A percentile compares a stretch with the other conserved stretches of the same genome.
Evolutionary conservation across 2,329 filamentous ascomycete genomes (phyloP).

Genomic region (Xylaria sp.): DNA sequence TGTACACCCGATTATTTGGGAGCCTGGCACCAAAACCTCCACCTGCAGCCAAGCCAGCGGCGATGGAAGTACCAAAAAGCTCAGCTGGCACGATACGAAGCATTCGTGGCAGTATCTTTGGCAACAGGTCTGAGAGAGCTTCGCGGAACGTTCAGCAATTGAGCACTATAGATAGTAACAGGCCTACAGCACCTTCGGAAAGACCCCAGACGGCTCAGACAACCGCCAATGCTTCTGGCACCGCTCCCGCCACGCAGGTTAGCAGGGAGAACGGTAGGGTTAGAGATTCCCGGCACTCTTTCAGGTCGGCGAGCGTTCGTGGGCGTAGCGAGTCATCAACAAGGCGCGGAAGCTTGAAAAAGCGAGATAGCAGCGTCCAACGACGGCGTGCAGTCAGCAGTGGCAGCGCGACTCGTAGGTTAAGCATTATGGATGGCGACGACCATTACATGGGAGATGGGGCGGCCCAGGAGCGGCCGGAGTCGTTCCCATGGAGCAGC

Average conservation of each 20-base stretch:
- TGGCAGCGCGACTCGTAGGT: conserved; percentile 42
- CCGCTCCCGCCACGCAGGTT: conserved; percentile 74
- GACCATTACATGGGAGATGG: conserved; percentile 50
- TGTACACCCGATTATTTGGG: conserved; percentile 83
- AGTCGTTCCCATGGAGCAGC: conserved; percentile 49
- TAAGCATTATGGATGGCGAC: conserved; percentile 54
- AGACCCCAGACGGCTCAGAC: conserved; percentile 52
- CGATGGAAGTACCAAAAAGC: conserved; percentile 65
- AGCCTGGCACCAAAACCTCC: conserved; percentile 45
- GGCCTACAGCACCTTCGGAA: conserved; percentile 35
- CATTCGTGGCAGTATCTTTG: conserved; percentile 77
- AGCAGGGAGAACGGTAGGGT: conserved; percentile 63
- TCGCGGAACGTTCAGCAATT: conserved; percentile 40
- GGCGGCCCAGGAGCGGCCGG: conserved; percentile 40
- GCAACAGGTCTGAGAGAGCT: conserved; percentile 54
- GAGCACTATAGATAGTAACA: conserved; percentile 40
- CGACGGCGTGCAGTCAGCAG: conserved; percentile 49
- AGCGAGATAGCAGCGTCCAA: conserved; percentile 54
- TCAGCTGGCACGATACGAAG: conserved; percentile 72
- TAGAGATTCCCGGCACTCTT: conserved; percentile 40
- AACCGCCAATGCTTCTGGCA: conserved; percentile 51
- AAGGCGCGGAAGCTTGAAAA: conserved; percentile 56
- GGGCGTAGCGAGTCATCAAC: conserved; percentile 50
- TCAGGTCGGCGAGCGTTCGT: conserved; percentile 44
- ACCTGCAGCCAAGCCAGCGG: conserved; percentile 37